Conservation (phyloP, 257 asterid genomes). For the Nemophila menziesii region DNA sequence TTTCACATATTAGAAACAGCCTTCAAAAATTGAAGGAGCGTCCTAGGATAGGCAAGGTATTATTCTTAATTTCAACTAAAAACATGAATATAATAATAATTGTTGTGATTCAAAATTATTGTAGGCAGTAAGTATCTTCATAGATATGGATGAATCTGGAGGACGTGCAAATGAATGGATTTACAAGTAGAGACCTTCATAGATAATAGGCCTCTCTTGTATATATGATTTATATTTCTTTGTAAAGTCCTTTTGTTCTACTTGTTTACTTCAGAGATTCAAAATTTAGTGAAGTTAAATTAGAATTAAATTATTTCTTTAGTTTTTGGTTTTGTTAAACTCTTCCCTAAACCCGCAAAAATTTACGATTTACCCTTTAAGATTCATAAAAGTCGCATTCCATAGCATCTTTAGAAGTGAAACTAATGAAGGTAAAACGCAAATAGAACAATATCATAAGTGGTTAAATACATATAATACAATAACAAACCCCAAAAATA, state of each 20-base stretch:
- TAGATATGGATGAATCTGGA: slow-evolving; percentile 92
- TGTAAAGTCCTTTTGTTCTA: too few relatives aligned
- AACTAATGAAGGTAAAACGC: too few relatives aligned
- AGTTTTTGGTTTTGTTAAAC: too few relatives aligned
- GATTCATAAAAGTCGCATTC: too few relatives aligned
- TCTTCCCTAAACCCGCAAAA: too few relatives aligned
- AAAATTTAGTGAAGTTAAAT: too few relatives aligned
- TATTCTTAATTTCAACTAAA: background rate
- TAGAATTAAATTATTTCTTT: too few relatives aligned
- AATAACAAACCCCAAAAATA: background rate
- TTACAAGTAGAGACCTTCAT: slow-evolving; percentile 41
- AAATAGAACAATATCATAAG: background rate
- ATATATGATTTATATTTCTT: too few relatives aligned
- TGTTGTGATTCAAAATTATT: background rate
- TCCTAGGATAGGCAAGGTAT: slow-evolving; percentile 89
- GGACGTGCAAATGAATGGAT: slow-evolving; percentile 97
- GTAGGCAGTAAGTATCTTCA: slow-evolving; percentile 92
- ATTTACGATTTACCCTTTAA: too few relatives aligned
- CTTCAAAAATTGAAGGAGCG: slow-evolving; percentile 78
- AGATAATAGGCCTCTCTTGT: background rate
- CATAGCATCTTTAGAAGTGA: too few relatives aligned
- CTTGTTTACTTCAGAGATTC: too few relatives aligned
- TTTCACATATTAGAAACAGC: slow-evolving; percentile 78
- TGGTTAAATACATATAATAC: background rate
- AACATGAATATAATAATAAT: background rate